phyloP scores from a whole-genome alignment of 169 alveolate species.

The Eimeria tenella region DNA sequence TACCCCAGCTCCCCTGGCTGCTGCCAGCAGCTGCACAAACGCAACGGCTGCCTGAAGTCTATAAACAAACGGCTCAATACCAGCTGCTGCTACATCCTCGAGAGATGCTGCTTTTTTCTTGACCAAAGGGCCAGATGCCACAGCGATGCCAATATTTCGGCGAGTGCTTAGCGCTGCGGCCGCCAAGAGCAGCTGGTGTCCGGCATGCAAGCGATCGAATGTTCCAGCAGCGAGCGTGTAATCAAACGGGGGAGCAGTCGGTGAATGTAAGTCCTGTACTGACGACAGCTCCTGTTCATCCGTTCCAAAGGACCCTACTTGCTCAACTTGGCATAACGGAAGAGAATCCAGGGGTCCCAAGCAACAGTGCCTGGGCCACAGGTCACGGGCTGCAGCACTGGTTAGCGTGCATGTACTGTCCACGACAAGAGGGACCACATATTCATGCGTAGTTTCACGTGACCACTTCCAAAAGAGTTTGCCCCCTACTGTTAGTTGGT shows the following conservation, averaged over 20 bases:
- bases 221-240: constrained; percentile 84
- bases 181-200: constrained; percentile 83
- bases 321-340: neutral
- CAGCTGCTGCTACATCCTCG: constrained; percentile 70
- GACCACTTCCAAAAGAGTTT: neutral
- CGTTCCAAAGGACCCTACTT: neutral
- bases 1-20: constrained; percentile 27
- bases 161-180: constrained; percentile 81
- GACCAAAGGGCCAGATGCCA: constrained; percentile 79
- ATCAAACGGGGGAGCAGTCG: constrained; percentile 17
- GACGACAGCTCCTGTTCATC: neutral
- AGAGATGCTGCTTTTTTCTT: constrained; percentile 64
- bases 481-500: neutral
- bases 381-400: neutral
- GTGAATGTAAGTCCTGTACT: neutral
- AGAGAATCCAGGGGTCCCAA: neutral
- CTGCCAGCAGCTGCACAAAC: constrained; percentile 62
- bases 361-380: constrained; percentile 58
- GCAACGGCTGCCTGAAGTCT: constrained; percentile 72
- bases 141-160: constrained; percentile 77
- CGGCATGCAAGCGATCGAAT: constrained; percentile 85
- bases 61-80: constrained; percentile 65
- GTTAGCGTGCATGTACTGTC: neutral
- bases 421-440: constrained; percentile 44
- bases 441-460: constrained; percentile 29